Evolutionary conservation across 75 land plant species (phyloP).

Genomic region (Adiantum capillusveneris): DNA sequence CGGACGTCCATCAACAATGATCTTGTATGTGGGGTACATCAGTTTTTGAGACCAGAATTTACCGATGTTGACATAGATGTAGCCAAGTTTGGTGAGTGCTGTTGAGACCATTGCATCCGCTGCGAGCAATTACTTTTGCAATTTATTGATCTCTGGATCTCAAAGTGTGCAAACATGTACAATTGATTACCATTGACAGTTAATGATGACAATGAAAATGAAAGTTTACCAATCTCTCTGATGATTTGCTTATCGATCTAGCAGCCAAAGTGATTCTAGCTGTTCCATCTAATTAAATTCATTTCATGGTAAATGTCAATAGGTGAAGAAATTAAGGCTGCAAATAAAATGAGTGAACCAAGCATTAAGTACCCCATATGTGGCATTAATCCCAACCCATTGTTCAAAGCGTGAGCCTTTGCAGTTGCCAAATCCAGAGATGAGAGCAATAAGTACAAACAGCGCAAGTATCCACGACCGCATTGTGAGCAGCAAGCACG

Average conservation of each 20-base stretch:
- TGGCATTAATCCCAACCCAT: constrained; percentile 80
- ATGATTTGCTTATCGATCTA: constrained; percentile 68
- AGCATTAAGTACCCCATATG: constrained; percentile 76
- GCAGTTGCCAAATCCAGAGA: no score
- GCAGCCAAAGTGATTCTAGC: constrained; percentile 97
- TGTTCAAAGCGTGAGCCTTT: constrained; percentile 12
- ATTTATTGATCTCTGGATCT: no score
- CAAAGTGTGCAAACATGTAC: no score
- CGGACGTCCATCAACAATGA: no score
- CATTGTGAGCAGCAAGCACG: no score
- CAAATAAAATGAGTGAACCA: neutral
- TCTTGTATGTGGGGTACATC: no score
- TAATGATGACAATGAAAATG: no score
- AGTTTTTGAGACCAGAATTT: no score
- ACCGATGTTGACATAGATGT: constrained; percentile 37
- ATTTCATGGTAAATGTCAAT: neutral
- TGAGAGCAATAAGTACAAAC: no score
- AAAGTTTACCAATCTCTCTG: constrained; percentile 59
- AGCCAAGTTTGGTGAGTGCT: constrained; percentile 33
- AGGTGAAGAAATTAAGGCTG: neutral
- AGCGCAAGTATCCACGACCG: no score
- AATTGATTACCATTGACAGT: no score
- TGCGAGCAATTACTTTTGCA: no score
- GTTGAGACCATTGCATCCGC: constrained; percentile 43
- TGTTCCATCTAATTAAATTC: constrained; percentile 68